These are phyloP conservation scores for Chaetomium fimeti DNA, from an alignment of 495 filamentous ascomycete species.

Conservation along the genomic window DNA sequence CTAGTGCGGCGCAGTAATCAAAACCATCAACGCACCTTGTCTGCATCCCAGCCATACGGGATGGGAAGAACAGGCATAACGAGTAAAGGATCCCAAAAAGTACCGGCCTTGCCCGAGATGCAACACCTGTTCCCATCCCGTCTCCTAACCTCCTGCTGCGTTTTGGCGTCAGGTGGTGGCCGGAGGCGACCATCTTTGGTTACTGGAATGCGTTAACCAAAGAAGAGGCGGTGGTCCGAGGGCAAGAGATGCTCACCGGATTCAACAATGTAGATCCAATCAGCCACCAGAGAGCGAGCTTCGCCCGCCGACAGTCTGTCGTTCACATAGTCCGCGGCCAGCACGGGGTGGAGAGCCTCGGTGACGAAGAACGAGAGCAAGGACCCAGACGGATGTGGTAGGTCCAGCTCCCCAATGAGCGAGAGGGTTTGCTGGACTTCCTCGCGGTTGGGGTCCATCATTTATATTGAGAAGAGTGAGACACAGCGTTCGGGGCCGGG, in stretches of 20 bases:
- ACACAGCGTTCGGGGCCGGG: too few relatives aligned
- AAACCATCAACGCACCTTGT: slow-evolving; percentile 6
- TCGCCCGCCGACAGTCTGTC: slow-evolving; percentile 25
- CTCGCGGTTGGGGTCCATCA: slow-evolving; percentile 1
- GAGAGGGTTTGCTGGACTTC: background rate
- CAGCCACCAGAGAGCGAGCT: slow-evolving; percentile 24
- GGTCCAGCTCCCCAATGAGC: slow-evolving; percentile 37
- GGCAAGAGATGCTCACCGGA: slow-evolving; percentile 19
- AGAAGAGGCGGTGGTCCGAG: background rate
- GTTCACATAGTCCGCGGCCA: slow-evolving; percentile 25
- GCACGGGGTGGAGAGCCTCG: slow-evolving; percentile 22
- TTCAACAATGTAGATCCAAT: slow-evolving; percentile 33
- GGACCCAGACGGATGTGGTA: slow-evolving; percentile 23
- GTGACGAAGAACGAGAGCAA: slow-evolving; percentile 23
- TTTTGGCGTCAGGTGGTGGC: slow-evolving; percentile 14
- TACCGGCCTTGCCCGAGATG: slow-evolving; percentile 30
- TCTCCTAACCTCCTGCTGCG: slow-evolving; percentile 21
- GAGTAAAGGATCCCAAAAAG: slow-evolving; percentile 29
- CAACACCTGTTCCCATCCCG: slow-evolving; percentile 32
- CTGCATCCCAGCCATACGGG: slow-evolving; percentile 21
- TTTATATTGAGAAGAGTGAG: too few relatives aligned
- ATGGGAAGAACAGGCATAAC: slow-evolving; percentile 31
- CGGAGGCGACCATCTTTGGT: slow-evolving; percentile 20
- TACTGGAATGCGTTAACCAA: slow-evolving; percentile 14
- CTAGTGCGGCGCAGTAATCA: background rate